These are phyloP conservation scores for Xylariales sp. DNA, from an alignment of 2,329 filamentous ascomycete genomes.

Conservation along the genomic window DNA sequence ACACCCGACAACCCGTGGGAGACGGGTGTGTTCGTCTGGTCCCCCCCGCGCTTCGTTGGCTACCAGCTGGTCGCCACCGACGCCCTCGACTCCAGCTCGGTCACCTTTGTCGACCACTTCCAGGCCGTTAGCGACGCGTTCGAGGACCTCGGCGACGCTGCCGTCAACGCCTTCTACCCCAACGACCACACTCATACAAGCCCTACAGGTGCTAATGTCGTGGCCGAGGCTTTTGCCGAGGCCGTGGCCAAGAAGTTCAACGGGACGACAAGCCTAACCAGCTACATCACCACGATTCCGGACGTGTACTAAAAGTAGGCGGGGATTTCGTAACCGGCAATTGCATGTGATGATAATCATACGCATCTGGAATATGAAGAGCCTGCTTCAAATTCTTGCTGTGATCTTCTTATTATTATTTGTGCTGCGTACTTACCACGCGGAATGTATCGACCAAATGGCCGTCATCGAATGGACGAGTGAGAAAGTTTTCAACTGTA, in stretches of 20 bases:
- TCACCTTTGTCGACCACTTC: conserved; percentile 54
- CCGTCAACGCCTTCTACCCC: conserved; percentile 47
- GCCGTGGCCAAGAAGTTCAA: conserved; percentile 24
- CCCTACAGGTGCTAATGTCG: conserved; percentile 45
- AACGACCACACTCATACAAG: conserved; percentile 60
- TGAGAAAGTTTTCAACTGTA: too few species aligned
- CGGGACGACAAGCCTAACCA: conserved; percentile 15
- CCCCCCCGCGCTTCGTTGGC: conserved; percentile 49
- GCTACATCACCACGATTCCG: too few species aligned
- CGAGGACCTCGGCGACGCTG: conserved; percentile 37
- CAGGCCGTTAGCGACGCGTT: conserved; percentile 47
- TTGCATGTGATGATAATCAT: too few species aligned
- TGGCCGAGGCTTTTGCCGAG: conserved; percentile 54
- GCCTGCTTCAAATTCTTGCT: too few species aligned
- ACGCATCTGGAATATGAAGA: too few species aligned
- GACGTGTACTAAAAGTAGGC: too few species aligned
- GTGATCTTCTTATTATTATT: too few species aligned
- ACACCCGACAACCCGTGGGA: conserved; percentile 59
- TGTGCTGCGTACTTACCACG: too few species aligned
- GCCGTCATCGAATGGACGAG: too few species aligned
- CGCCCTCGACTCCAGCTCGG: conserved; percentile 16
- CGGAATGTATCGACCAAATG: too few species aligned
- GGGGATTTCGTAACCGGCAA: too few species aligned
- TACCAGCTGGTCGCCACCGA: conserved; percentile 31
- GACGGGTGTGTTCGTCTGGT: conserved; percentile 41